Conservation (phyloP, 2,329 filamentous ascomycete species). For the Pseudogymnoascus sp. region DNA sequence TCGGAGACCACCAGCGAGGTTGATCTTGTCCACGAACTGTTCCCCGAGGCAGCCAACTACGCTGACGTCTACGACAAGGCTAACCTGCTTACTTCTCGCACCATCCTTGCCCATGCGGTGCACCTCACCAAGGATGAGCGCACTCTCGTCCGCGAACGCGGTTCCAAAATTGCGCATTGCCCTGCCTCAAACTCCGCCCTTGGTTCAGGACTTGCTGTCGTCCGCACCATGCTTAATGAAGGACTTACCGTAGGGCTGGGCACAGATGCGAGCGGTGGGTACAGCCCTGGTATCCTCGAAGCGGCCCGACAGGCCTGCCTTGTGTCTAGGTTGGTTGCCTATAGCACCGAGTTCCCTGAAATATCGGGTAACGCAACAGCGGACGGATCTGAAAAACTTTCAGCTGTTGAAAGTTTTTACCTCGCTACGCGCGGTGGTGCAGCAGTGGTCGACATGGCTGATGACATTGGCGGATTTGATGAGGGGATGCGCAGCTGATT, state of each 20-base stretch:
- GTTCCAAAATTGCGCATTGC: slow-evolving; percentile 73
- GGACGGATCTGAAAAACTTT: slow-evolving; percentile 51
- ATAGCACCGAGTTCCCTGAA: slow-evolving; percentile 39
- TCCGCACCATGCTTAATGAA: slow-evolving; percentile 64
- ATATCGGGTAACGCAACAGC: slow-evolving; percentile 40
- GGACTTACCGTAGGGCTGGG: slow-evolving; percentile 78
- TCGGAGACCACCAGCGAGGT: slow-evolving; percentile 74
- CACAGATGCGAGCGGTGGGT: slow-evolving; percentile 86
- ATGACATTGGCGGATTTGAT: slow-evolving; percentile 70
- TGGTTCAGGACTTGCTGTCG: slow-evolving; percentile 67
- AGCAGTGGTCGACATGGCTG: slow-evolving; percentile 63
- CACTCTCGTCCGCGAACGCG: slow-evolving; percentile 48
- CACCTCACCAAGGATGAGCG: slow-evolving; percentile 64
- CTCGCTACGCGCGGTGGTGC: slow-evolving; percentile 83
- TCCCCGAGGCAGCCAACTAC: slow-evolving; percentile 57
- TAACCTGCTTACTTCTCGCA: slow-evolving; percentile 60
- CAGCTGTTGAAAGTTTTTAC: slow-evolving; percentile 75
- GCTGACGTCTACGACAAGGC: slow-evolving; percentile 68
- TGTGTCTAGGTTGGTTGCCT: slow-evolving; percentile 47
- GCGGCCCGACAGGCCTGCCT: slow-evolving; percentile 71
- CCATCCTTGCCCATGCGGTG: slow-evolving; percentile 78
- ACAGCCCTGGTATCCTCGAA: slow-evolving; percentile 71
- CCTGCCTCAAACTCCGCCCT: slow-evolving; percentile 79
- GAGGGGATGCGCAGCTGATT: slow-evolving; percentile 79
- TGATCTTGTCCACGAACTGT: slow-evolving; percentile 58